Evolutionary conservation across 176 grass and related monocot genomes (phyloP).

Genomic region (Canna indica): DNA sequence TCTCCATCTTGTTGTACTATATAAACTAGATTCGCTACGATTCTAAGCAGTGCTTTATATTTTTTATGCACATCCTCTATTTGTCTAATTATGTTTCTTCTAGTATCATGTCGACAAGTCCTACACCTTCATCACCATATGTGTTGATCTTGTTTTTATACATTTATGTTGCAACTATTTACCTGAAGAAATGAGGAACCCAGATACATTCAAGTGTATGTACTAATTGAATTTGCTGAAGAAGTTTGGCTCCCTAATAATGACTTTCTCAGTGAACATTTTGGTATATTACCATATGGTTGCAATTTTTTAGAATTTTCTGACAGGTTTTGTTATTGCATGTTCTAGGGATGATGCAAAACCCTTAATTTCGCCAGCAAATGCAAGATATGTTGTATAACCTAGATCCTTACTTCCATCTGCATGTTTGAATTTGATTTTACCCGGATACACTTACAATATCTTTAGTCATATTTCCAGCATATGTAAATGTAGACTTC

Average conservation of each 20-base stretch:
- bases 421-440: conserved; percentile 15
- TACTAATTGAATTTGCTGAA: background rate
- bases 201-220: conserved; percentile 82
- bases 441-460: conserved; percentile 16
- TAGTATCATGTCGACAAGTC: conserved; percentile 3
- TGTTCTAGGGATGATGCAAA: conserved; percentile 88
- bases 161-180: conserved; percentile 70
- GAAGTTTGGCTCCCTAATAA: background rate
- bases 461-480: background rate
- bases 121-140: background rate
- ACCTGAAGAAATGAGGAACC: conserved; percentile 97
- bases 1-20: background rate
- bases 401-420: conserved; percentile 27
- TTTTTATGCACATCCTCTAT: background rate
- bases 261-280: background rate
- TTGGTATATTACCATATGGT: background rate
- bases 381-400: conserved; percentile 90
- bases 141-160: conserved; percentile 23
- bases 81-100: background rate
- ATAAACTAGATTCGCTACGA: background rate
- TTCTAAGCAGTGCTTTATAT: background rate
- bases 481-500: background rate
- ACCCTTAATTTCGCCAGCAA: conserved; percentile 84
- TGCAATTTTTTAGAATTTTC: conserved; percentile 2
- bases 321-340: conserved; percentile 6